These are phyloP conservation scores for Acacia acuminata DNA, from an alignment of 306 rosid species.

Conservation along the genomic window DNA sequence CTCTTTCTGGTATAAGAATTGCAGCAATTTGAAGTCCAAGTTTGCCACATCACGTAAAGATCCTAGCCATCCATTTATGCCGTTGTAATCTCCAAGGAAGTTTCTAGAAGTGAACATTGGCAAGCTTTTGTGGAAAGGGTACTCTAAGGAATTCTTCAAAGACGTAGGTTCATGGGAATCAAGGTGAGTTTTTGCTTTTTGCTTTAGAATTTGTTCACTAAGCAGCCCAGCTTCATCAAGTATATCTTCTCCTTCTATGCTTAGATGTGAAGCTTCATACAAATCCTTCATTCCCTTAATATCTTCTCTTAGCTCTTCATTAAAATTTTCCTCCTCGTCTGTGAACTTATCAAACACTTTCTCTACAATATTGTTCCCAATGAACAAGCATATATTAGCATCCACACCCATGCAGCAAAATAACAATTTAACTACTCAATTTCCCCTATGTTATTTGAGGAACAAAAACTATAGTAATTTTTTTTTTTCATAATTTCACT, in stretches of 20 bases:
- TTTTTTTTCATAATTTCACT: no score
- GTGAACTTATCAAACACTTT: slow-evolving; percentile 36
- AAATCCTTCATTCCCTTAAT: slow-evolving; percentile 30
- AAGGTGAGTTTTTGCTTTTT: background rate
- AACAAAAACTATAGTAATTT: background rate
- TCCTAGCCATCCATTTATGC: slow-evolving; percentile 38
- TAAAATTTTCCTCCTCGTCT: slow-evolving; percentile 10
- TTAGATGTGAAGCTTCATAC: slow-evolving; percentile 43
- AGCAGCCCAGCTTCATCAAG: slow-evolving; percentile 38
- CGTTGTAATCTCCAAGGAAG: slow-evolving; percentile 26
- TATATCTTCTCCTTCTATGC: slow-evolving; percentile 34
- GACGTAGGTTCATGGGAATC: slow-evolving; percentile 23
- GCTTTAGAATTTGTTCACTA: slow-evolving; percentile 25
- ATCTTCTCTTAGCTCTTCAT: slow-evolving; percentile 14
- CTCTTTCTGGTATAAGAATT: slow-evolving; percentile 39
- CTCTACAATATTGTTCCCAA: background rate
- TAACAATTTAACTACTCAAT: background rate
- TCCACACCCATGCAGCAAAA: no score
- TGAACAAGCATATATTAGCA: background rate
- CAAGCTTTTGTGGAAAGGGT: slow-evolving; percentile 63
- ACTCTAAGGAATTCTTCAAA: slow-evolving; percentile 38
- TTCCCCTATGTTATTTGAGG: background rate
- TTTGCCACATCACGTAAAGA: slow-evolving; percentile 47
- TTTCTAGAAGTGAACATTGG: slow-evolving; percentile 44
- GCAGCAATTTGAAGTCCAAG: slow-evolving; percentile 41